Evolutionary conservation across 1,284 basidiomycete genomes (phyloP).

Genomic region (Austroboletus olivaceoglutinosus): DNA sequence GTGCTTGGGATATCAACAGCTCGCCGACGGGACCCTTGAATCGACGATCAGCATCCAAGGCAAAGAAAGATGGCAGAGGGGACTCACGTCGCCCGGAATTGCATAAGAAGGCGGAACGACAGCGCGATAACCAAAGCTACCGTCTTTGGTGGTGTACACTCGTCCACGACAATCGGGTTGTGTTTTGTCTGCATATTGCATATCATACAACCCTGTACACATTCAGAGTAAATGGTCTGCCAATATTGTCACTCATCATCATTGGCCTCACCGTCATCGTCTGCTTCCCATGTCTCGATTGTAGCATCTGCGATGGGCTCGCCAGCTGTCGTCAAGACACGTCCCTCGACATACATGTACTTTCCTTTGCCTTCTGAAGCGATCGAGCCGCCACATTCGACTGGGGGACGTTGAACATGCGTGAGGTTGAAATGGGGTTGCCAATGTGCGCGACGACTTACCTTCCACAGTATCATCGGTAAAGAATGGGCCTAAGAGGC

Average conservation of each 20-base stretch:
- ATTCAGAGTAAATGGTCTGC: background rate
- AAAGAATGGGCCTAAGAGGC: slow-evolving; percentile 83
- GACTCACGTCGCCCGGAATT: slow-evolving; percentile 69
- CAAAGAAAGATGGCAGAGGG: background rate
- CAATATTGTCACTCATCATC: background rate
- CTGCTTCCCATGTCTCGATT: slow-evolving; percentile 90
- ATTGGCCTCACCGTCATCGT: slow-evolving; percentile 49
- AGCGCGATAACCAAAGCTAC: slow-evolving; percentile 71
- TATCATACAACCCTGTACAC: slow-evolving; percentile 52
- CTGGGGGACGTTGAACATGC: slow-evolving; percentile 32
- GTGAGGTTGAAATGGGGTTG: background rate
- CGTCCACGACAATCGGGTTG: slow-evolving; percentile 78
- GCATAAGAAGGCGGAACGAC: slow-evolving; percentile 78
- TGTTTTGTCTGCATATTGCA: slow-evolving; percentile 59
- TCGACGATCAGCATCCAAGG: slow-evolving; percentile 1
- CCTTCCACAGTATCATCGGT: slow-evolving; percentile 76
- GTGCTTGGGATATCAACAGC: slow-evolving; percentile 54
- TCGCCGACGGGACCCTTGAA: slow-evolving; percentile 69
- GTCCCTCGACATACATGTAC: slow-evolving; percentile 78
- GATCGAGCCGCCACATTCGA: slow-evolving; percentile 60
- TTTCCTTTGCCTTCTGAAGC: slow-evolving; percentile 82
- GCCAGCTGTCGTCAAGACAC: slow-evolving; percentile 62
- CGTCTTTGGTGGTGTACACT: slow-evolving; percentile 60
- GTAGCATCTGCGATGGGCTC: slow-evolving; percentile 62
- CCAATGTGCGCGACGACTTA: slow-evolving; percentile 35